A percentile compares a stretch with the other conserved stretches of the same genome.
Evolutionary conservation across 768 basidiomycete species (phyloP).

Genomic region (Tulasnella sp.): DNA sequence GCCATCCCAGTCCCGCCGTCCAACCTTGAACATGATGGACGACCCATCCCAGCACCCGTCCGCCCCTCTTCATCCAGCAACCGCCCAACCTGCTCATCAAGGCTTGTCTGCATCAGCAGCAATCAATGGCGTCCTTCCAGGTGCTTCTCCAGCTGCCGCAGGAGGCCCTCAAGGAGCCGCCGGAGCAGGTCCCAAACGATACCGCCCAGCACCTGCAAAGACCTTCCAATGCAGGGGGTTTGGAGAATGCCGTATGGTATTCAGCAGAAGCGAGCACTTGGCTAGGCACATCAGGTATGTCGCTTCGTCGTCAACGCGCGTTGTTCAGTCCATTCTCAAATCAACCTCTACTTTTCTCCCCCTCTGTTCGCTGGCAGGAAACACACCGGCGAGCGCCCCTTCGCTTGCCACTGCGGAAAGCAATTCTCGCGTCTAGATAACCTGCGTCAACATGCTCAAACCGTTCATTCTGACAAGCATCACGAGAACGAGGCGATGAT

Average conservation of each 20-base stretch:
- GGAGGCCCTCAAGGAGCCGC: neutral
- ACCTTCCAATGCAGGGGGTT: constrained; percentile 93
- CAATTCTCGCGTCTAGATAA: constrained; percentile 96
- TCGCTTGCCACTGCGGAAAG: constrained; percentile 90
- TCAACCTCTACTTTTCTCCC: constrained; percentile 15
- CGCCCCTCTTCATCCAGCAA: neutral
- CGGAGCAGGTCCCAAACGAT: constrained; percentile 37
- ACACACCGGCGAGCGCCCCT: constrained; percentile 96
- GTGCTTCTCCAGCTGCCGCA: neutral
- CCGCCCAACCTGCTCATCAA: neutral
- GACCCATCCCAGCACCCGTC: neutral
- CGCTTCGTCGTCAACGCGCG: neutral
- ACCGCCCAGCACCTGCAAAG: constrained; percentile 77
- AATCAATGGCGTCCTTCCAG: neutral
- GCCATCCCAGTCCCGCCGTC: neutral
- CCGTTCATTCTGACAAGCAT: constrained; percentile 84
- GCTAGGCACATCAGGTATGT: constrained; percentile 87
- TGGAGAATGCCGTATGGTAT: constrained; percentile 94
- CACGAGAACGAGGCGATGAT: constrained; percentile 86
- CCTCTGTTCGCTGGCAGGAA: constrained; percentile 45
- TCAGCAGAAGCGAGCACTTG: constrained; percentile 89
- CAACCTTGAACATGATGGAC: neutral
- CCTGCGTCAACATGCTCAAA: constrained; percentile 92
- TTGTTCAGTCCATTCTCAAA: neutral
- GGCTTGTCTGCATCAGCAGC: neutral